Evolutionary conservation across 352 stramenopile species (phyloP).

Genomic region (Phytophthora cactorum): DNA sequence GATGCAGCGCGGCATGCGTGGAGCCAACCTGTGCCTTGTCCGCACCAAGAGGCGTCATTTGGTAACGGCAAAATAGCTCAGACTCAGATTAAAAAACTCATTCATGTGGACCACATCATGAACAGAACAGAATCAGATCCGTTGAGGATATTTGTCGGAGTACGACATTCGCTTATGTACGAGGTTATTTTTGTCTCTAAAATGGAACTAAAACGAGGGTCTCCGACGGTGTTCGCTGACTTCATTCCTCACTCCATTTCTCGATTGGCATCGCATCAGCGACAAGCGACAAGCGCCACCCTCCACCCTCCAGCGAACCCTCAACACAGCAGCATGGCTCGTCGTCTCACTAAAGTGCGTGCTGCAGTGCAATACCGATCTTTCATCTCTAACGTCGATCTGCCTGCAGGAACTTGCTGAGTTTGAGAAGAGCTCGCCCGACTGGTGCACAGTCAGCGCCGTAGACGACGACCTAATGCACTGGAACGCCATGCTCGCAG

Average conservation of each 20-base stretch:
- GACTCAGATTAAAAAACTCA: background rate
- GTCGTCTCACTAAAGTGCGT: slow-evolving; percentile 82
- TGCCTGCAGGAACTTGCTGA: slow-evolving; percentile 77
- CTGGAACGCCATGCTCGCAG: slow-evolving; percentile 91
- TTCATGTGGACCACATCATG: slow-evolving; percentile 11
- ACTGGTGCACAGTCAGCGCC: slow-evolving; percentile 88
- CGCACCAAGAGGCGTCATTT: slow-evolving; percentile 24
- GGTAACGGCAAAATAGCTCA: slow-evolving; percentile 12
- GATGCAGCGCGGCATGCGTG: background rate
- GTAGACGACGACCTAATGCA: slow-evolving; percentile 91
- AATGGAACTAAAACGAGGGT: slow-evolving; percentile 7
- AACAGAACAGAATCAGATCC: background rate
- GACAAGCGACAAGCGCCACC: slow-evolving; percentile 14
- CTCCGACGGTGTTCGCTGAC: background rate
- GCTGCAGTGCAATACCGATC: background rate
- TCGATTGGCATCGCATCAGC: slow-evolving; percentile 30
- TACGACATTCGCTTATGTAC: background rate
- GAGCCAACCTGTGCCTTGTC: slow-evolving; percentile 24
- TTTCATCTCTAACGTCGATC: background rate
- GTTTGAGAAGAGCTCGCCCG: slow-evolving; percentile 90
- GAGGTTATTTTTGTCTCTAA: slow-evolving; percentile 1
- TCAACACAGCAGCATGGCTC: slow-evolving; percentile 54
- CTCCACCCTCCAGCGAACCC: background rate
- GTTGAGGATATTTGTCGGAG: background rate
- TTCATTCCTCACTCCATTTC: slow-evolving; percentile 29